Percentiles rank a stretch among this genome's conserved stretches.
Evolutionary conservation across 1,139 yeast species (phyloP).

Genomic region (Debaryomyces subglobosus): DNA sequence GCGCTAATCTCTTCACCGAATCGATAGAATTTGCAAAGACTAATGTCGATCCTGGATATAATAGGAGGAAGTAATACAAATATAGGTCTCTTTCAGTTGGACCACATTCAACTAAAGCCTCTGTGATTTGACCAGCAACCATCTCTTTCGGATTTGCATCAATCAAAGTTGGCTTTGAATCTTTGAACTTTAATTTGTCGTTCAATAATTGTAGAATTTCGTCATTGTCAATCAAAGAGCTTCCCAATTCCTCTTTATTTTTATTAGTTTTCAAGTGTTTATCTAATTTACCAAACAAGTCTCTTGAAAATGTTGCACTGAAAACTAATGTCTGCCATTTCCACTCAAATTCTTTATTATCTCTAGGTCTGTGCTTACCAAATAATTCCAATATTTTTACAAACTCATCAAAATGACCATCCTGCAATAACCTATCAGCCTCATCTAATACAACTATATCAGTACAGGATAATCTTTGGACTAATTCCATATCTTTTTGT

Average conservation of each 20-base stretch:
- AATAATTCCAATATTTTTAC: constrained; percentile 76
- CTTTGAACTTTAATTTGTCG: constrained; percentile 61
- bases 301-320: constrained; percentile 91
- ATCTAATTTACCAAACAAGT: constrained; percentile 74
- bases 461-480: constrained; percentile 61
- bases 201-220: constrained; percentile 58
- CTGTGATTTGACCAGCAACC: constrained; percentile 75
- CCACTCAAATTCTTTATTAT: constrained; percentile 26
- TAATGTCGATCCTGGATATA: constrained; percentile 88
- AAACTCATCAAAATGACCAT: constrained; percentile 94
- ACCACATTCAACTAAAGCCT: constrained; percentile 90
- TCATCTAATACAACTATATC: constrained; percentile 87
- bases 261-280: constrained; percentile 33
- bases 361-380: constrained; percentile 37
- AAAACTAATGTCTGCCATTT: constrained; percentile 91
- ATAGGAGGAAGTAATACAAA: constrained; percentile 80
- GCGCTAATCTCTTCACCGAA: constrained; percentile 83
- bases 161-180: constrained; percentile 60
- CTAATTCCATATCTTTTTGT: constrained; percentile 59
- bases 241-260: constrained; percentile 28
- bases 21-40: constrained; percentile 95
- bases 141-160: constrained; percentile 89
- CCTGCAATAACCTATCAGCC: constrained; percentile 95
- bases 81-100: constrained; percentile 88
- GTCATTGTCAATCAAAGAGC: constrained; percentile 51